phyloP scores from a whole-genome alignment of 352 stramenopile genomes.

The Phytopythium mirpurense region DNA sequence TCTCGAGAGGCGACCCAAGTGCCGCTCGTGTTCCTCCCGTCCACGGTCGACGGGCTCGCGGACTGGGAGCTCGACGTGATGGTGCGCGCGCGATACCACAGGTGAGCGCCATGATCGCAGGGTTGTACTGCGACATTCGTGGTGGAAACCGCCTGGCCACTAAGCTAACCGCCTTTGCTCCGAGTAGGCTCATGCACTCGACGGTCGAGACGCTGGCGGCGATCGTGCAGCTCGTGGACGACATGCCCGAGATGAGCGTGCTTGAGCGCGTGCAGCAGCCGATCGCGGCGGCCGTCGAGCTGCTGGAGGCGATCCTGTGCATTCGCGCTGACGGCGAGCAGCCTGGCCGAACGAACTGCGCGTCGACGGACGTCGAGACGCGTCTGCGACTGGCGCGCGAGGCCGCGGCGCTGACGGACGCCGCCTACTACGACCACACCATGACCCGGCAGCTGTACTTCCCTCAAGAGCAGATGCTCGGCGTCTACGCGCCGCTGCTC shows the following conservation, averaged over 20 bases:
- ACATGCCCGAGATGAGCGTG: slow-evolving; percentile 72
- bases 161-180: background rate
- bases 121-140: background rate
- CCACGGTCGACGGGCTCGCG: slow-evolving; percentile 39
- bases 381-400: slow-evolving; percentile 26
- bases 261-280: slow-evolving; percentile 52
- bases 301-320: slow-evolving; percentile 53
- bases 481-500: slow-evolving; percentile 56
- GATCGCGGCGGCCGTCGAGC: slow-evolving; percentile 39
- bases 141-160: background rate
- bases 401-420: slow-evolving; percentile 40
- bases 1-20: slow-evolving; percentile 2
- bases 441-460: slow-evolving; percentile 76
- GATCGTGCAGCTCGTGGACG: slow-evolving; percentile 59
- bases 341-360: background rate
- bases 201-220: slow-evolving; percentile 67
- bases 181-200: slow-evolving; percentile 37
- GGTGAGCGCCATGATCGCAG: slow-evolving; percentile 15
- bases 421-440: slow-evolving; percentile 61
- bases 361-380: background rate
- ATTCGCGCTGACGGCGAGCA: background rate
- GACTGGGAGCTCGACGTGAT: slow-evolving; percentile 75
- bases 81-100: slow-evolving; percentile 34
- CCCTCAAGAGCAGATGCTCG: slow-evolving; percentile 61
- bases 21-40: slow-evolving; percentile 41